Conservation (phyloP, 805 yeast genomes). For the Ogataea sp. region DNA sequence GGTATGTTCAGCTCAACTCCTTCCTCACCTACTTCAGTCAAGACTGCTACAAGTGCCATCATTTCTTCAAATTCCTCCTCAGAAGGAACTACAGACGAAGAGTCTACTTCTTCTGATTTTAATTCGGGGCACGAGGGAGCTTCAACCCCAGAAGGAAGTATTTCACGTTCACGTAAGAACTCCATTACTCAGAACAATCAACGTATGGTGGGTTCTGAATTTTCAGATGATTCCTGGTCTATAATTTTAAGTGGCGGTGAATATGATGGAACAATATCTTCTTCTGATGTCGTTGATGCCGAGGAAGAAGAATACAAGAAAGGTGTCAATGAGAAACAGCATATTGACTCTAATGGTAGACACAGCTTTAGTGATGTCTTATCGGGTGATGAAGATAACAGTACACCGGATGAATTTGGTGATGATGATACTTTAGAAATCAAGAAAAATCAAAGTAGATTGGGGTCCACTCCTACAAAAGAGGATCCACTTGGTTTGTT, state of each 20-base stretch:
- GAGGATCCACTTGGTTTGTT: no score
- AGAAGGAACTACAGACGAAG: neutral
- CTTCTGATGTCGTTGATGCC: neutral
- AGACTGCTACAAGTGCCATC: no score
- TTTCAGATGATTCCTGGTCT: constrained; percentile 9
- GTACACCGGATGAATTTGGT: neutral
- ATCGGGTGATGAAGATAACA: neutral
- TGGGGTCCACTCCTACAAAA: no score
- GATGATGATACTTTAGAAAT: neutral
- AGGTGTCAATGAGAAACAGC: neutral
- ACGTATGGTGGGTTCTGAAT: neutral
- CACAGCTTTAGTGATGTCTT: neutral
- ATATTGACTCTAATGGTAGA: neutral
- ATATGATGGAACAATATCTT: neutral
- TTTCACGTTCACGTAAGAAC: neutral
- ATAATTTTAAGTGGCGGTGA: constrained; percentile 4
- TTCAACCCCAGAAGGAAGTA: neutral
- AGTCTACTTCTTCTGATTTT: neutral
- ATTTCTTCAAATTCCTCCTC: no score
- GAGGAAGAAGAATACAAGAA: neutral
- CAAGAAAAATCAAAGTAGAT: no score
- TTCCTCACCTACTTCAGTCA: no score
- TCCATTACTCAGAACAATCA: neutral
- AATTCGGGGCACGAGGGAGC: neutral
- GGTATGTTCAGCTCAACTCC: no score